phyloP scores from a whole-genome alignment of 495 filamentous ascomycete species.

The Annulohypoxylon moriforme region DNA sequence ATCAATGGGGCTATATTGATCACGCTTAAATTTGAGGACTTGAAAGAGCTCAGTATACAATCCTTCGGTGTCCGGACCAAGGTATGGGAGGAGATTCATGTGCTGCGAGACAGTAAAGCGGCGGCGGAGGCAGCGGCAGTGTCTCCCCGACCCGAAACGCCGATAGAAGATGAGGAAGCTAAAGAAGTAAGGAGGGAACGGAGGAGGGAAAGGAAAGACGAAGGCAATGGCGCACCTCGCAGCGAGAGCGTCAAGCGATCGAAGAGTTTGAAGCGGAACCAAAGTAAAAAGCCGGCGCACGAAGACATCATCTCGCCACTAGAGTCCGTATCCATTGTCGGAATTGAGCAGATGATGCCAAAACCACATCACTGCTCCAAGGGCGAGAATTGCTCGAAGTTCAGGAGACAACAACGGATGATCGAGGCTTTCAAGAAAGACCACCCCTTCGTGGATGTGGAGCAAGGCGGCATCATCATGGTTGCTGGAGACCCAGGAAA shows the following conservation, averaged over 20 bases:
- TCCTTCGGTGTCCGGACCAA: constrained; percentile 92
- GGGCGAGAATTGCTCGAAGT: constrained; percentile 89
- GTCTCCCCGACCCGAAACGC: constrained; percentile 66
- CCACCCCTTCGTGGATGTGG: constrained; percentile 69
- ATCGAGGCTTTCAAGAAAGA: constrained; percentile 74
- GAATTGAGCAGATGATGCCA: constrained; percentile 87
- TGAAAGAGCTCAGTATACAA: constrained; percentile 92
- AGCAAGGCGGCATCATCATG: constrained; percentile 70
- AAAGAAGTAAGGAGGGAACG: constrained; percentile 55
- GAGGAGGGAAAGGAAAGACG: constrained; percentile 45
- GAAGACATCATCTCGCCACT: constrained; percentile 76
- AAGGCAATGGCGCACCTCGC: constrained; percentile 50
- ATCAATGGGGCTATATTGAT: constrained; percentile 87
- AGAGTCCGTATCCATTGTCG: constrained; percentile 91
- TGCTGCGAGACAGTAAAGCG: constrained; percentile 69
- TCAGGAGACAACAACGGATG: constrained; percentile 75
- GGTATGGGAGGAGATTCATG: constrained; percentile 85
- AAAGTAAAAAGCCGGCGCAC: constrained; percentile 57
- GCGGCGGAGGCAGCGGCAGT: constrained; percentile 45
- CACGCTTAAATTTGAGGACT: constrained; percentile 86
- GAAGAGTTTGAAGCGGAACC: constrained; percentile 51
- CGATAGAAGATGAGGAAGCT: constrained; percentile 65
- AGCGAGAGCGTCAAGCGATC: constrained; percentile 56
- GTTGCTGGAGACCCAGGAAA: constrained; percentile 78
- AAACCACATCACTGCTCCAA: constrained; percentile 89